Percentiles rank a stretch among this genome's conserved stretches.
Evolutionary conservation across 2,329 filamentous ascomycete species (phyloP).

Genomic region (Xylariales sp.): DNA sequence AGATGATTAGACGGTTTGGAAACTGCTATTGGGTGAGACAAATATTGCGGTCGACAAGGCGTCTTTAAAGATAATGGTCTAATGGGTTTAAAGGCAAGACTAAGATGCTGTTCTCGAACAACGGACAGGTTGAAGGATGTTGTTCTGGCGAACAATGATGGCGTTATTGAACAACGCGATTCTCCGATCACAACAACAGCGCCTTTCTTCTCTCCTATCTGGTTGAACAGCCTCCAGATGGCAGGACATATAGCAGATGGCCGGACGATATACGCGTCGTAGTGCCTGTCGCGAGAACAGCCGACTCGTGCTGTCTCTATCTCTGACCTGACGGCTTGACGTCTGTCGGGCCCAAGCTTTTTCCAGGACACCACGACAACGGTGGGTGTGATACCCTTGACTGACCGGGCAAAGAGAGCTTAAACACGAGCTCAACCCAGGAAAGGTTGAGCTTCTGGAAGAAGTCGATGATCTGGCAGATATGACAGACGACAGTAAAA

Average conservation of each 20-base stretch:
- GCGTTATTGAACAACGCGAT: slow-evolving; percentile 1
- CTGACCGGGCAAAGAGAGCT: slow-evolving; percentile 1
- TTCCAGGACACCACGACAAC: not conserved
- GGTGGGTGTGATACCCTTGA: not conserved
- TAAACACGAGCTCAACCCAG: not conserved
- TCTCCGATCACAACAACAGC: not conserved
- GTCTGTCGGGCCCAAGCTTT: not conserved
- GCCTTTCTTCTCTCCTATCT: not conserved
- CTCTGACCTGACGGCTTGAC: slow-evolving; percentile 1
- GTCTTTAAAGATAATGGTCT: not conserved
- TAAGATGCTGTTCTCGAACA: slow-evolving; percentile 6
- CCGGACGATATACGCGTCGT: not conserved
- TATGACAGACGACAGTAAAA: not conserved
- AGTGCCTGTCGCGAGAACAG: not conserved
- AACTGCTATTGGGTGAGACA: not conserved
- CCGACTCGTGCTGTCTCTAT: not conserved
- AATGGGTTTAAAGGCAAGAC: not conserved
- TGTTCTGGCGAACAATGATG: not conserved
- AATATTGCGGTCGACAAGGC: not conserved
- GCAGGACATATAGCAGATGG: not conserved
- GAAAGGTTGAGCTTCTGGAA: not conserved
- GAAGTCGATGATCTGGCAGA: slow-evolving; percentile 4
- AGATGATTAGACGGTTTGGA: not conserved
- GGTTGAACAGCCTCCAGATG: not conserved
- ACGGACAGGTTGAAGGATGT: not conserved